phyloP scores from a whole-genome alignment of 2,329 filamentous ascomycete species.

The Ascocoryne sarcoides region DNA sequence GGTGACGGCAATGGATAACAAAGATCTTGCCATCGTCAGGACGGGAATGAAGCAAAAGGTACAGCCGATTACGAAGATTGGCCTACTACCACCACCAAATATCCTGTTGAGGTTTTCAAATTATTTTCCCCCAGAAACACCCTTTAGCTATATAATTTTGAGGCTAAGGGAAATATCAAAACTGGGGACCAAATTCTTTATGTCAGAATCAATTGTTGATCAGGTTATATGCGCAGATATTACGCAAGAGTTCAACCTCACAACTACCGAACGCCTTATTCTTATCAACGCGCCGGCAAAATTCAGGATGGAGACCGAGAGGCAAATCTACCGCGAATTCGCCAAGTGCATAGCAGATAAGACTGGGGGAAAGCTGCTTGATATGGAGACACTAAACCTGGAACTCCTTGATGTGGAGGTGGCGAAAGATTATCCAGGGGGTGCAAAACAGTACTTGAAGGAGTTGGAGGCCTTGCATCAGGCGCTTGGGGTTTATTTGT shows the following conservation, averaged over 20 bases:
- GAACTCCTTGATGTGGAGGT: conserved; percentile 58
- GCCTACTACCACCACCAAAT: conserved; percentile 61
- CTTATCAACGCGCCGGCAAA: conserved; percentile 64
- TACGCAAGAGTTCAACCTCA: conserved; percentile 64
- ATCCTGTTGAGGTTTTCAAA: conserved; percentile 68
- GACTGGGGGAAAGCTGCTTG: conserved; percentile 65
- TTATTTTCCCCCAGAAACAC: conserved; percentile 73
- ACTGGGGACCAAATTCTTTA: conserved; percentile 61
- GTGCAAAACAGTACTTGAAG: conserved; percentile 41
- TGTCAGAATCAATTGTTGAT: conserved; percentile 52
- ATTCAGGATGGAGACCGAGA: conserved; percentile 40
- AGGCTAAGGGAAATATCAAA: conserved; percentile 63
- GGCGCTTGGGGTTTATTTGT: conserved; percentile 75
- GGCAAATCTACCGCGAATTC: conserved; percentile 49
- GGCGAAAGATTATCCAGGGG: conserved; percentile 29
- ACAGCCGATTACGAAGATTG: conserved; percentile 59
- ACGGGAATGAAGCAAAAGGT: conserved; percentile 55
- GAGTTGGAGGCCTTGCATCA: conserved; percentile 73
- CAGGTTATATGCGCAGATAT: conserved; percentile 43
- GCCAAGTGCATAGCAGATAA: conserved; percentile 63
- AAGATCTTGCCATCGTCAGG: conserved; percentile 57
- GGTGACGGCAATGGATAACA: conserved; percentile 68
- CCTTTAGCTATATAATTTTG: conserved; percentile 74
- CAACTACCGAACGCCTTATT: conserved; percentile 63
- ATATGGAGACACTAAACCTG: conserved; percentile 62